phyloP scores from a whole-genome alignment of 73 alveolate genomes.

The Tetrahymena borealis region DNA sequence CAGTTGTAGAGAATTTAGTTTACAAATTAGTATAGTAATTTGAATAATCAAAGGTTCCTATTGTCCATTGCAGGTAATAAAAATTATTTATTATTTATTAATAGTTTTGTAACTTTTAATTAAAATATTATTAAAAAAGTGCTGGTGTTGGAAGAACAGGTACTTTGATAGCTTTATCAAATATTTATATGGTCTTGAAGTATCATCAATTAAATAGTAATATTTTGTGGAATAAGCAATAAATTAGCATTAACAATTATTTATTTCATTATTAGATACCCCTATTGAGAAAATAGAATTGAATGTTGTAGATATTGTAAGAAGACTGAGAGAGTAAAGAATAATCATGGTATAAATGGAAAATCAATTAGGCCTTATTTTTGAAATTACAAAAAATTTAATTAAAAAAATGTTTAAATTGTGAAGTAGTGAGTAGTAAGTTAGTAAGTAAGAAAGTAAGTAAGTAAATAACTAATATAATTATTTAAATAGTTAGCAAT shows the following conservation, averaged over 20 bases:
- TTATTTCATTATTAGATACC: not conserved
- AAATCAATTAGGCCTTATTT: not conserved
- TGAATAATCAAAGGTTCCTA: not conserved
- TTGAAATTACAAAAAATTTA: not conserved
- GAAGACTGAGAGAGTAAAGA: not conserved
- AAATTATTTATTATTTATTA: no score
- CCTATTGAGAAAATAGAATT: not conserved
- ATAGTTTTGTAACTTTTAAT: no score
- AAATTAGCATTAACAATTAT: not conserved
- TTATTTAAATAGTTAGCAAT: no score
- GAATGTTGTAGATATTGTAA: not conserved
- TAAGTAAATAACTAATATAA: no score
- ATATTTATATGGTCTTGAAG: not conserved
- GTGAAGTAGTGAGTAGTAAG: not conserved
- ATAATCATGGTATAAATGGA: not conserved
- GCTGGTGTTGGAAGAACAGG: not conserved
- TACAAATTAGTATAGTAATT: not conserved
- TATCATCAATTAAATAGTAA: not conserved
- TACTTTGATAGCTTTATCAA: not conserved
- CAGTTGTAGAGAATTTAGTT: not conserved
- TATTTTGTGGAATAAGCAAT: not conserved
- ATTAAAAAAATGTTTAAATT: not conserved
- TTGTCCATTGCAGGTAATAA: not conserved
- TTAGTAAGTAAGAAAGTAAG: no score
- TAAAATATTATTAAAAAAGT: no score